Evolutionary conservation across 331 rosid genomes (phyloP).

Genomic region (Acacia concinna): DNA sequence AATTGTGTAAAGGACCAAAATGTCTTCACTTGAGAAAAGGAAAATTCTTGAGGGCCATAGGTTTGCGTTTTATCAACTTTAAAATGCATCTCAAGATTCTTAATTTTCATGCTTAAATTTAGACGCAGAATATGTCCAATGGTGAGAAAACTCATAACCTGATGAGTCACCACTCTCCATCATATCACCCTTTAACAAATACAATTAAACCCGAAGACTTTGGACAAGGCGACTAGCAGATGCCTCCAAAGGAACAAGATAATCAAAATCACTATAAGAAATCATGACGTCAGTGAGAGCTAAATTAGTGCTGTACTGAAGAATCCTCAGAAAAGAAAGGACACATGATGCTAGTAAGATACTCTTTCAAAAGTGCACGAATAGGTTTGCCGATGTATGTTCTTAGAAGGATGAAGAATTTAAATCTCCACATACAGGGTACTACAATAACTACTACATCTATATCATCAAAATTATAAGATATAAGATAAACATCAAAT

Average conservation of each 20-base stretch:
- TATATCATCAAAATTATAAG: not conserved
- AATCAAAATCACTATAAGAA: not conserved
- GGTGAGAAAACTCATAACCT: not conserved
- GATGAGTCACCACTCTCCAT: not conserved
- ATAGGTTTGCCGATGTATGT: not conserved
- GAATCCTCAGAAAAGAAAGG: not conserved
- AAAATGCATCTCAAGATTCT: not conserved
- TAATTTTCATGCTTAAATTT: not conserved
- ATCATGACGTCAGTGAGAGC: not conserved
- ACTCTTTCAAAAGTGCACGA: not conserved
- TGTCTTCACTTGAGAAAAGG: not conserved
- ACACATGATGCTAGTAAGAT: not conserved
- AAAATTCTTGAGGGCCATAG: not conserved
- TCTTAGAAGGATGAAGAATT: not conserved
- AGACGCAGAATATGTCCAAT: not conserved
- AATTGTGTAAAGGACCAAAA: not conserved
- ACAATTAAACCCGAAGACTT: not conserved
- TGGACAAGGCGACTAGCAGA: constrained; percentile 2
- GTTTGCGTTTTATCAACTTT: not conserved
- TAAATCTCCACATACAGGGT: not conserved
- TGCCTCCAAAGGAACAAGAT: not conserved
- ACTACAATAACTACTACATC: not conserved
- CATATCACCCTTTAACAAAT: not conserved
- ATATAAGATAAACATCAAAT: not conserved
- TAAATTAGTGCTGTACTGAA: not conserved